Conservation (phyloP, 176 grass and related monocot genomes). For the Hordeum marinum region DNA sequence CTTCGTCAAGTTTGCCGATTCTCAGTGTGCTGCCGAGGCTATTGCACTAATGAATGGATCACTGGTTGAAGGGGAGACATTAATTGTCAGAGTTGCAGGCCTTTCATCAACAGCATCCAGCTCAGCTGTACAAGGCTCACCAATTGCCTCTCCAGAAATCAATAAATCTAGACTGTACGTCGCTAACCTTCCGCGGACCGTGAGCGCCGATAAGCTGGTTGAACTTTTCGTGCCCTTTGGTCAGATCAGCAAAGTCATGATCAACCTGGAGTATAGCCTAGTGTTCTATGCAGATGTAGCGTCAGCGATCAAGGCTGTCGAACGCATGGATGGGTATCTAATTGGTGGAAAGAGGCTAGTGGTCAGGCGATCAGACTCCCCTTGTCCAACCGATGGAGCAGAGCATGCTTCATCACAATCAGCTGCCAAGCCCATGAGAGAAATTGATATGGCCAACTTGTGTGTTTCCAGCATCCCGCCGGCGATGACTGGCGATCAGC, state of each 20-base stretch:
- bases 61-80: slow-evolving; percentile 42
- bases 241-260: slow-evolving; percentile 40
- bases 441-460: slow-evolving; percentile 56
- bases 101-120: slow-evolving; percentile 21
- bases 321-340: slow-evolving; percentile 49
- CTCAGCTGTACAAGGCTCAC: slow-evolving; percentile 18
- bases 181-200: slow-evolving; percentile 36
- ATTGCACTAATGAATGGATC: slow-evolving; percentile 58
- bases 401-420: slow-evolving; percentile 16
- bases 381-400: slow-evolving; percentile 15
- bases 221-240: slow-evolving; percentile 56
- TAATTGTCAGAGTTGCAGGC: slow-evolving; percentile 48
- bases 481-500: slow-evolving; percentile 32
- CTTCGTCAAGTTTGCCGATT: slow-evolving; percentile 55
- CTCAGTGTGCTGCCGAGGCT: slow-evolving; percentile 40
- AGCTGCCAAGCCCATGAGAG: slow-evolving; percentile 29
- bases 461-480: slow-evolving; percentile 48
- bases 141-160: slow-evolving; percentile 24
- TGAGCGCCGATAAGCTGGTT: slow-evolving; percentile 46
- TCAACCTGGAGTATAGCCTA: slow-evolving; percentile 41
- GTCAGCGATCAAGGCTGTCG: slow-evolving; percentile 29
- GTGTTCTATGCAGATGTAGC: slow-evolving; percentile 42
- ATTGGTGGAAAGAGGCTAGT: slow-evolving; percentile 48
- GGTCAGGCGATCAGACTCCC: slow-evolving; percentile 25
- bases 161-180: slow-evolving; percentile 37